phyloP scores from a whole-genome alignment of 495 filamentous ascomycete species.

The Immersiella caudata region DNA sequence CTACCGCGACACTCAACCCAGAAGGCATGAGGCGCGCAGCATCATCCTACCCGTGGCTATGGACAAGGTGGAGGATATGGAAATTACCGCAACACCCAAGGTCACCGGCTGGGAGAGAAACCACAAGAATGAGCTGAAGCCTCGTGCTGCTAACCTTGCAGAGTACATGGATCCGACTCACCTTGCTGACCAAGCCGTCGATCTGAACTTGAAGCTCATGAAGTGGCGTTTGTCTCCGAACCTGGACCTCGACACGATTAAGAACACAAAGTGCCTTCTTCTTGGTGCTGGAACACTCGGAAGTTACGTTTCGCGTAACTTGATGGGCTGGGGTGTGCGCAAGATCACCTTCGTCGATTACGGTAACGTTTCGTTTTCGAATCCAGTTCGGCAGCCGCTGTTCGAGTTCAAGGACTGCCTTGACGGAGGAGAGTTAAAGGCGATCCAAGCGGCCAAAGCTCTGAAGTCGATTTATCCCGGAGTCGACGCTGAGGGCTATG shows the following conservation, averaged over 20 bases:
- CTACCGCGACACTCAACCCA: conserved; percentile 79
- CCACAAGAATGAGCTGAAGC: conserved; percentile 69
- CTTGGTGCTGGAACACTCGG: conserved; percentile 96
- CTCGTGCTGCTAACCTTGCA: conserved; percentile 74
- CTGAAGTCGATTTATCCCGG: conserved; percentile 88
- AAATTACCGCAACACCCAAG: conserved; percentile 67
- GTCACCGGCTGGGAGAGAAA: conserved; percentile 95
- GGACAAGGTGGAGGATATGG: conserved; percentile 45
- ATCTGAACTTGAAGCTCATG: conserved; percentile 96
- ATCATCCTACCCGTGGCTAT: conserved; percentile 71
- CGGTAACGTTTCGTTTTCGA: conserved; percentile 93
- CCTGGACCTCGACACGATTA: conserved; percentile 84
- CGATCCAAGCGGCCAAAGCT: conserved; percentile 76
- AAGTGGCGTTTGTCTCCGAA: conserved; percentile 95
- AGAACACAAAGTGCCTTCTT: conserved; percentile 86
- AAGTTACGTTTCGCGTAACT: conserved; percentile 84
- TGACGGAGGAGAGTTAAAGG: conserved; percentile 82
- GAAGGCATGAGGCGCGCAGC: conserved; percentile 76
- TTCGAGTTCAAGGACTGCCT: conserved; percentile 90
- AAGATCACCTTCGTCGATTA: conserved; percentile 97
- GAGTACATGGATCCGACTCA: conserved; percentile 88
- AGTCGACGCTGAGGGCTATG: conserved; percentile 75
- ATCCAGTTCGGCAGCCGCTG: conserved; percentile 91
- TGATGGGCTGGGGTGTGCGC: conserved; percentile 96
- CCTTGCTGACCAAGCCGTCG: conserved; percentile 93